Conservation (phyloP, 306 rosid species). For the Purshia tridentata region DNA sequence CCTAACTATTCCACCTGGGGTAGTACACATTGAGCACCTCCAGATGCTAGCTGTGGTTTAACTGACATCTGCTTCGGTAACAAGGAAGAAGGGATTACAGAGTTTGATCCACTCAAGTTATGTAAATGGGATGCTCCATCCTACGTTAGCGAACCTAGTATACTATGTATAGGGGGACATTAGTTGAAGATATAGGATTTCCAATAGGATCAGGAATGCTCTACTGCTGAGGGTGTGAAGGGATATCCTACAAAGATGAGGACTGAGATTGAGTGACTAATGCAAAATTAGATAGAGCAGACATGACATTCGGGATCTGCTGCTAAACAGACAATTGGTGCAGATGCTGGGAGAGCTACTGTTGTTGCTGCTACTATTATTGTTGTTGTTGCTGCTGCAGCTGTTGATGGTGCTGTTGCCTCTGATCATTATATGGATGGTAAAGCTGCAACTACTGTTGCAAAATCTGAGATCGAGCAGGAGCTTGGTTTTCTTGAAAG, state of each 20-base stretch:
- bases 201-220: conserved; percentile 31
- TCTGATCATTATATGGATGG: conserved; percentile 58
- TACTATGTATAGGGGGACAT: conserved; percentile 56
- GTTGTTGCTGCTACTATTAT: conserved; percentile 34
- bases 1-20: conserved; percentile 65
- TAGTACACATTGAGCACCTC: conserved; percentile 51
- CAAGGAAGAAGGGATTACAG: conserved; percentile 59
- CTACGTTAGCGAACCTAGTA: conserved; percentile 70
- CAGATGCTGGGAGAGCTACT: conserved; percentile 43
- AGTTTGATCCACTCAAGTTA: conserved; percentile 53
- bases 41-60: conserved; percentile 67
- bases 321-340: conserved; percentile 48
- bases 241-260: conserved; percentile 56
- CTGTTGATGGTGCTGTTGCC: conserved; percentile 46
- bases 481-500: conserved; percentile 62
- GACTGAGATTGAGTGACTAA: conserved; percentile 61
- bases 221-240: conserved; percentile 45
- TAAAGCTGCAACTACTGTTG: conserved; percentile 62
- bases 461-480: conserved; percentile 49
- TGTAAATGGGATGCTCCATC: conserved; percentile 67
- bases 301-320: conserved; percentile 51
- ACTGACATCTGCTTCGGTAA: conserved; percentile 63
- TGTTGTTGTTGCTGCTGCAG: conserved; percentile 35
- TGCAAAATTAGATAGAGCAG: conserved; percentile 62
- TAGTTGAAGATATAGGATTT: conserved; percentile 34